These are phyloP conservation scores for Coprinopsis marcescibilis DNA, from an alignment of 768 basidiomycete genomes.

Conservation along the genomic window DNA sequence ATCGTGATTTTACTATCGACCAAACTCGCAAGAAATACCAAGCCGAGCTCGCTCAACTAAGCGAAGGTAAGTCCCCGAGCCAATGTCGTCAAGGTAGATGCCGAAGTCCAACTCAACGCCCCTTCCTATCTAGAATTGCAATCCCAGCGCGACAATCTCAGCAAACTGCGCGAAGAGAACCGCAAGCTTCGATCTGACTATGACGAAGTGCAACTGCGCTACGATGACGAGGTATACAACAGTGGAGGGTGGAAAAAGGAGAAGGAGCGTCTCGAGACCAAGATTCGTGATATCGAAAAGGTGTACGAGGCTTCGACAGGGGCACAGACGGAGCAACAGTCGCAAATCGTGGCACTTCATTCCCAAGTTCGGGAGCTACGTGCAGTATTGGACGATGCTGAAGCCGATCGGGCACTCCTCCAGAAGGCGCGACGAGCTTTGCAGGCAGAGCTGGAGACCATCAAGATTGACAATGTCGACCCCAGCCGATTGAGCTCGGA, in stretches of 20 bases:
- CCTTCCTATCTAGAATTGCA: slow-evolving; percentile 54
- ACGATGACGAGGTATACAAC: slow-evolving; percentile 73
- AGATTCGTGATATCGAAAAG: slow-evolving; percentile 68
- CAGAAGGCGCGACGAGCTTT: slow-evolving; percentile 79
- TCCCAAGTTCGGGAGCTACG: slow-evolving; percentile 84
- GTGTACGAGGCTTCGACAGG: slow-evolving; percentile 70
- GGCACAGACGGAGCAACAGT: slow-evolving; percentile 75
- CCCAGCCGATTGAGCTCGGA: slow-evolving; percentile 65
- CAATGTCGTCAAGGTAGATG: no score
- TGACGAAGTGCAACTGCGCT: slow-evolving; percentile 67
- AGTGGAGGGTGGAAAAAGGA: slow-evolving; percentile 83
- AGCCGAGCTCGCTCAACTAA: slow-evolving; percentile 74
- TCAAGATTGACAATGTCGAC: slow-evolving; percentile 72
- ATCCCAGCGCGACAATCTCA: slow-evolving; percentile 71
- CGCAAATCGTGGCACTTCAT: slow-evolving; percentile 77
- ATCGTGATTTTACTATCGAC: slow-evolving; percentile 71
- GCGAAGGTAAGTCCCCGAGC: slow-evolving; percentile 51
- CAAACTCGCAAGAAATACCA: slow-evolving; percentile 87
- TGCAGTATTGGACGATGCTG: slow-evolving; percentile 76
- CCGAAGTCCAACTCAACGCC: not conserved
- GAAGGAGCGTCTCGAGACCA: slow-evolving; percentile 79
- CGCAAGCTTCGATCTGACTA: slow-evolving; percentile 72
- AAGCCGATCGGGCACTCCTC: slow-evolving; percentile 70
- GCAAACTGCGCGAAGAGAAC: slow-evolving; percentile 73
- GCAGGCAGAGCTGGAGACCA: slow-evolving; percentile 75